Percentiles rank a stretch among this genome's conserved stretches.
phyloP scores from a whole-genome alignment of 2,329 filamentous ascomycete species.

The Arthrinium puccinioides region DNA sequence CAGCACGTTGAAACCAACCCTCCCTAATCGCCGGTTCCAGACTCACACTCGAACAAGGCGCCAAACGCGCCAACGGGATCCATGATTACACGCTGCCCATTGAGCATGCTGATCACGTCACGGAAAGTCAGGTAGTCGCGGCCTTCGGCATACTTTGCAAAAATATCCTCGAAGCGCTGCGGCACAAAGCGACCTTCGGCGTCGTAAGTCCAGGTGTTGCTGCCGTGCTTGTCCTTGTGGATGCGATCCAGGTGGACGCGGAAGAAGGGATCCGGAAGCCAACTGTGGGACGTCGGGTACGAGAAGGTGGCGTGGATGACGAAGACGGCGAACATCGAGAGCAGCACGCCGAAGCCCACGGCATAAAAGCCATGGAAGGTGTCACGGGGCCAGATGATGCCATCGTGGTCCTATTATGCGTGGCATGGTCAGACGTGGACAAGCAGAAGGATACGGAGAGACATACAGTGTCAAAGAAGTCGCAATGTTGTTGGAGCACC shows the following conservation, averaged over 20 bases:
- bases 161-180: slow-evolving; percentile 43
- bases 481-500: slow-evolving; percentile 46
- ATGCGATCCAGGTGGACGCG: slow-evolving; percentile 21
- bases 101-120: slow-evolving; percentile 28
- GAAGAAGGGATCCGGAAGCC: slow-evolving; percentile 34
- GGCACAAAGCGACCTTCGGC: slow-evolving; percentile 39
- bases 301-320: slow-evolving; percentile 43
- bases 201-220: slow-evolving; percentile 38
- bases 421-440: neutral
- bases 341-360: slow-evolving; percentile 34
- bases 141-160: slow-evolving; percentile 35
- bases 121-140: slow-evolving; percentile 28
- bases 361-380: slow-evolving; percentile 38
- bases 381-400: slow-evolving; percentile 44
- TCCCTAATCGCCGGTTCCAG: slow-evolving; percentile 21
- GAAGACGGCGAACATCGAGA: slow-evolving; percentile 33
- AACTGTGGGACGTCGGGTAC: slow-evolving; percentile 35
- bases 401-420: slow-evolving; percentile 32
- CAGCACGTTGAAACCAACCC: neutral
- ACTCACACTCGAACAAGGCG: slow-evolving; percentile 22
- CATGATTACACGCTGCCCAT: slow-evolving; percentile 30
- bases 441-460: neutral
- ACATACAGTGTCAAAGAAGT: slow-evolving; percentile 37
- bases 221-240: slow-evolving; percentile 31
- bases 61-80: slow-evolving; percentile 32